Percentiles rank a stretch among this genome's conserved stretches.
Evolutionary conservation across 1,139 yeast genomes (phyloP).

Genomic region (Hyphopichia fennica): DNA sequence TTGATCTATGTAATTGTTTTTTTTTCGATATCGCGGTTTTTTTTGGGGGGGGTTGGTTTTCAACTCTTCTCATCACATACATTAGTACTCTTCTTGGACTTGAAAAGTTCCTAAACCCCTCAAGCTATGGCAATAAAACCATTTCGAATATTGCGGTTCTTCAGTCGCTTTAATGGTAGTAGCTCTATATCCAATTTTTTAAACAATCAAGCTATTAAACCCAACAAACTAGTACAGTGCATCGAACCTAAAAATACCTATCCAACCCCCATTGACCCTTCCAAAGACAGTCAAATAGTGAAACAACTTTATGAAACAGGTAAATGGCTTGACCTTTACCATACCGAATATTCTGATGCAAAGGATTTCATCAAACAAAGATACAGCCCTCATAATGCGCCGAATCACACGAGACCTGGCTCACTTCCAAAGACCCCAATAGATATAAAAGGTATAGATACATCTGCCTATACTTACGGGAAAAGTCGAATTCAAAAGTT

Average conservation of each 20-base stretch:
- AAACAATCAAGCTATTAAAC: not conserved
- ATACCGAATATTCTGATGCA: not conserved
- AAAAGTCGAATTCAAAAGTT: constrained; percentile 10
- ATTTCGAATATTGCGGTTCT: not conserved
- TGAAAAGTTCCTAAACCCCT: too few relatives aligned
- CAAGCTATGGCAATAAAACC: too few relatives aligned
- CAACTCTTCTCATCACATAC: too few relatives aligned
- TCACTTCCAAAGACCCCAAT: constrained; percentile 26
- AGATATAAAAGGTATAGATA: constrained; percentile 42
- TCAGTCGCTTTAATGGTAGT: not conserved
- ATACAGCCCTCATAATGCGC: not conserved
- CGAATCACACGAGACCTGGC: constrained; percentile 1
- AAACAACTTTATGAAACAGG: too few relatives aligned
- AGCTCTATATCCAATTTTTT: not conserved
- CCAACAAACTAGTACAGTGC: not conserved
- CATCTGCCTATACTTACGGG: constrained; percentile 15
- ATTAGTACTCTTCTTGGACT: too few relatives aligned
- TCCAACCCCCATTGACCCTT: not conserved
- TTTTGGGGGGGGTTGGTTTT: too few relatives aligned
- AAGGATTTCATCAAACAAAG: not conserved
- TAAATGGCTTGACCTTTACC: not conserved
- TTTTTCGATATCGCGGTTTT: too few relatives aligned
- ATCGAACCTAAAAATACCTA: too few relatives aligned
- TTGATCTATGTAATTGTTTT: too few relatives aligned
- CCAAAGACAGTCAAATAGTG: not conserved